Evolutionary conservation across 495 filamentous ascomycete genomes (phyloP).

Genomic region (Penicillium arizonense): DNA sequence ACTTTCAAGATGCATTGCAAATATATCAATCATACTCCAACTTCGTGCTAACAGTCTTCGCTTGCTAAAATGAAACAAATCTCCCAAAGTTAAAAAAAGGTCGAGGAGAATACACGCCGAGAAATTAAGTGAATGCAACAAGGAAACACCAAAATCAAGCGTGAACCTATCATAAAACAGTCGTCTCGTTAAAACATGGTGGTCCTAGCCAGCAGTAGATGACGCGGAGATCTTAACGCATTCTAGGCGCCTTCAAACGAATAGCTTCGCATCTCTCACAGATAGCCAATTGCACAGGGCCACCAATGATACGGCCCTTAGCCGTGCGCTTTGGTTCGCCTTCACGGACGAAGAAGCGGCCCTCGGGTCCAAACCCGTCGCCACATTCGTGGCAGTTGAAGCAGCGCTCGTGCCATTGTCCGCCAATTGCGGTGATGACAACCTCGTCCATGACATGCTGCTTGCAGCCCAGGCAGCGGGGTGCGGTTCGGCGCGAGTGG

Average conservation of each 20-base stretch:
- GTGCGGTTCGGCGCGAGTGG: constrained; percentile 84
- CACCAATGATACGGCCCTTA: constrained; percentile 48
- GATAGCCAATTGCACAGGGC: constrained; percentile 50
- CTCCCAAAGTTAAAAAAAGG: constrained; percentile 3
- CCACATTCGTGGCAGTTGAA: constrained; percentile 79
- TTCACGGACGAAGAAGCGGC: constrained; percentile 62
- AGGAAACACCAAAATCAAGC: constrained; percentile 12
- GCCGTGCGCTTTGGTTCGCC: constrained; percentile 51
- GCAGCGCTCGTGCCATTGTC: constrained; percentile 91
- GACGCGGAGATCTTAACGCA: constrained; percentile 23
- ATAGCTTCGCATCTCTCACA: constrained; percentile 65
- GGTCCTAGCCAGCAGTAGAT: not conserved
- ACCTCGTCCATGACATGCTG: constrained; percentile 82
- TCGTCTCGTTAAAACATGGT: constrained; percentile 18
- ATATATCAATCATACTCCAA: constrained; percentile 1
- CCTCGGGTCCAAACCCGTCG: constrained; percentile 56
- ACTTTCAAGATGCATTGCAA: constrained; percentile 19
- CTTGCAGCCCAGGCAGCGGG: constrained; percentile 83
- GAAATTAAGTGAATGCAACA: constrained; percentile 7
- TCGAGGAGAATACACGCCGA: constrained; percentile 1
- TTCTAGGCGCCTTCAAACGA: constrained; percentile 55
- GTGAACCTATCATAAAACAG: constrained; percentile 22
- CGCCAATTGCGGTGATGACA: constrained; percentile 81
- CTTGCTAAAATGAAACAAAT: constrained; percentile 8
- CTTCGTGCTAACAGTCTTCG: constrained; percentile 6